A percentile compares a stretch with the other conserved stretches of the same genome.
Conservation (phyloP, 371 early-diverging fungal species). For the Entomophthora muscae region DNA sequence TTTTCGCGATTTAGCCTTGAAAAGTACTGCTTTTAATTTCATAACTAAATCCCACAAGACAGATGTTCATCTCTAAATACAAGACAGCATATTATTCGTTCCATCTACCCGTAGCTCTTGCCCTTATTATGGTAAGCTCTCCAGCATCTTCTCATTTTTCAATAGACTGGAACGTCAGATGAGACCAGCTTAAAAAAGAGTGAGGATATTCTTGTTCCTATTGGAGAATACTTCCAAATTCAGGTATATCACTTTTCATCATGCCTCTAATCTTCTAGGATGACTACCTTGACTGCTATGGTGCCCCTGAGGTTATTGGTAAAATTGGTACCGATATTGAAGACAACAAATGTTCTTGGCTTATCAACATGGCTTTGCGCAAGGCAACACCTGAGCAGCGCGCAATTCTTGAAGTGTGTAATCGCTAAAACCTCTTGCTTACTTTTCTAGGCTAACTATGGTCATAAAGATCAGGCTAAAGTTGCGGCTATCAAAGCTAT, state of each 20-base stretch:
- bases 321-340: constrained; percentile 97
- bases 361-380: constrained; percentile 78
- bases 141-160: background rate
- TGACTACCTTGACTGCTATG: constrained; percentile 90
- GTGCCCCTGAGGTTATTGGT: constrained; percentile 77
- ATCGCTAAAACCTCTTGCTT: background rate
- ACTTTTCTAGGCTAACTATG: constrained; percentile 56
- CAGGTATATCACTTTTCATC: constrained; percentile 22
- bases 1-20: constrained; percentile 70
- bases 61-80: constrained; percentile 84
- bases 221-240: constrained; percentile 94
- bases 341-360: constrained; percentile 98
- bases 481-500: constrained; percentile 69
- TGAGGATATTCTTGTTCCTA: constrained; percentile 64
- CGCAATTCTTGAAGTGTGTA: constrained; percentile 47
- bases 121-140: constrained; percentile 59
- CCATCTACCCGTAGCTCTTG: constrained; percentile 91
- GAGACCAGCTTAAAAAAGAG: constrained; percentile 63
- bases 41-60: constrained; percentile 18
- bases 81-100: constrained; percentile 99
- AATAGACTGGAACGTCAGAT: constrained; percentile 51
- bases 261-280: constrained; percentile 23
- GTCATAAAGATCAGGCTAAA: constrained; percentile 51
- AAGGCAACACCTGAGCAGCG: constrained; percentile 63
- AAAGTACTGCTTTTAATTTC: constrained; percentile 31